Base-by-base conservation (phyloP, 108 stramenopile species). In the Skeletonema potamos region DNA sequence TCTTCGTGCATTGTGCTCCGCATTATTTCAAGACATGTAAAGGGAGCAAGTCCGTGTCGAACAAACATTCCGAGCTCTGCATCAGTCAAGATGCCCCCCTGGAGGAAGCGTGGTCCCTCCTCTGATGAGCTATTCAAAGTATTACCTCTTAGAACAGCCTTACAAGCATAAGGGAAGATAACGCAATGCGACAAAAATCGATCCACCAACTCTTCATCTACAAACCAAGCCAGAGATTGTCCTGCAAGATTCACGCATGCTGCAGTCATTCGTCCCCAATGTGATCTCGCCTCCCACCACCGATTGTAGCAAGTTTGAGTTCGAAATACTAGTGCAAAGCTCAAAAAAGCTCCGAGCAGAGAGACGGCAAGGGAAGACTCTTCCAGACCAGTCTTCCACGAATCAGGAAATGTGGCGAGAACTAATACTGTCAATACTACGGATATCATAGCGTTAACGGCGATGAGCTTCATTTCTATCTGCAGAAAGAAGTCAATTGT, bases 281-380 rank as follows among this genome's bases (percentile, higher is more conserved):
- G 72, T 12, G 72, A 64, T 20, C 72, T 29, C 9, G 72, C 72
- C 27, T 72, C 72, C 72, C 72, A 72, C 72, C 72, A 72, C 18
- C 72, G 62, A 29, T 32, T 7, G 36, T 72, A 72, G 54, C 72
- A 72, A 0, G 55, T 56, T 34, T 72, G 72, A 43, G 72, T 72
- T 54, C 72, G 72, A 46, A 72, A 72, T 2, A 72, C 72, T 4
- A 72, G 54, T 34, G 70, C 61, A 62, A 72, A 72, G 24, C 70
- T 72, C 13, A 72, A 18, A 48, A 72, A 72, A 29, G 70, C 70
- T 8, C 70, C 70, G 3, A 72, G 61, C 22, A 72, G 43, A 26
- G 58, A 54, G 1, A 72, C 48, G 3, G 62, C 61, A 7, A 32
- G 20, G 6, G 61, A 54, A 24, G 61, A 28, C 30, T 28, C 60